A percentile compares a stretch with the other conserved stretches of the same genome.
phyloP scores from a whole-genome alignment of 2,329 filamentous ascomycete genomes.

The Colletotrichum aenigma region DNA sequence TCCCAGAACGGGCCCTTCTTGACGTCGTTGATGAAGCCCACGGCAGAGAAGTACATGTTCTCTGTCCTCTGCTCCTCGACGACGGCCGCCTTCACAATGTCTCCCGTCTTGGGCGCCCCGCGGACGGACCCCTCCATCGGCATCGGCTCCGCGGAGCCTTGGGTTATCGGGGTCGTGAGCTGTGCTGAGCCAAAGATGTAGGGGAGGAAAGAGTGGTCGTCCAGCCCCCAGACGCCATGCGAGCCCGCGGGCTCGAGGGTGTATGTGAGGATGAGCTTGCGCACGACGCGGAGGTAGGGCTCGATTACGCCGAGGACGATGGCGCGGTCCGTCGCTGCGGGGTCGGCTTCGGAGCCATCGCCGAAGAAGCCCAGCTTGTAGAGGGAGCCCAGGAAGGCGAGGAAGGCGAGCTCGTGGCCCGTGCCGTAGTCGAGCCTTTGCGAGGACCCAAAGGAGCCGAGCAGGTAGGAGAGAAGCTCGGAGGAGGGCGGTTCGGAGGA shows the following conservation, averaged over 20 bases:
- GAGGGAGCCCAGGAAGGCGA: constrained; percentile 86
- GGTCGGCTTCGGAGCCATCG: constrained; percentile 15
- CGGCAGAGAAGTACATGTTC: constrained; percentile 93
- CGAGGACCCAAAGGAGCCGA: constrained; percentile 86
- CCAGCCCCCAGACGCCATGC: constrained; percentile 97
- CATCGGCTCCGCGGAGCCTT: constrained; percentile 61
- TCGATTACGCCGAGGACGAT: constrained; percentile 86
- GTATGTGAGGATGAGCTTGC: constrained; percentile 85
- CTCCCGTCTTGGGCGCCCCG: constrained; percentile 72
- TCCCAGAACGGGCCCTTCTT: constrained; percentile 98
- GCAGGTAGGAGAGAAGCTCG: constrained; percentile 63
- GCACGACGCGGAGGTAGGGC: constrained; percentile 82
- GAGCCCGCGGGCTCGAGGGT: constrained; percentile 94
- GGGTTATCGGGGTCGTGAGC: constrained; percentile 74
- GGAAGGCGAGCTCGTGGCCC: constrained; percentile 92
- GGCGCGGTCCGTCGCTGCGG: constrained; percentile 69
- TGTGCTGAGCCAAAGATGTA: constrained; percentile 97
- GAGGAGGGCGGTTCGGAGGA: constrained; percentile 28
- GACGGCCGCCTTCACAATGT: constrained; percentile 67
- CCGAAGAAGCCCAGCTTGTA: constrained; percentile 88
- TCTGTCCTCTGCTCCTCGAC: constrained; percentile 68
- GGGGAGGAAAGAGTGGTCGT: constrained; percentile 92
- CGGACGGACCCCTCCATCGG: constrained; percentile 80
- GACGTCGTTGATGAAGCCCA: constrained; percentile 97
- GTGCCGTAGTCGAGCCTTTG: constrained; percentile 95